Percentiles rank a stretch among this genome's conserved stretches.
These are phyloP conservation scores for Ogataea pilisensis DNA, from an alignment of 805 yeast species.

Conservation along the genomic window DNA sequence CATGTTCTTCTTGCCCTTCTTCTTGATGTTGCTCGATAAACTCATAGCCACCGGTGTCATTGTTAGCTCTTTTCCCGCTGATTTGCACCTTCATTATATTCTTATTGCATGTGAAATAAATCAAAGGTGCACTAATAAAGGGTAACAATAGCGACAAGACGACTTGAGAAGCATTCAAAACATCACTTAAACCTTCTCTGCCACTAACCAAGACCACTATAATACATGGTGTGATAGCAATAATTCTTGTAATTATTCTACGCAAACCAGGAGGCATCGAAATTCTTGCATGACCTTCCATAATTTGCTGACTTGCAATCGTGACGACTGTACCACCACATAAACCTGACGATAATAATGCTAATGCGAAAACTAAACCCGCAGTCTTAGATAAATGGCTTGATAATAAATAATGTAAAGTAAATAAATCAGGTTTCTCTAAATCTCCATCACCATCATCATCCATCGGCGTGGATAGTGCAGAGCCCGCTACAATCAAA, in stretches of 20 bases:
- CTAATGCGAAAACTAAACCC: slow-evolving; percentile 84
- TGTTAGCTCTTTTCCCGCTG: slow-evolving; percentile 8
- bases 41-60: slow-evolving; percentile 2
- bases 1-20: slow-evolving; percentile 3
- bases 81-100: slow-evolving; percentile 31
- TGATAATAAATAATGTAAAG: slow-evolving; percentile 69
- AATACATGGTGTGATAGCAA: slow-evolving; percentile 83
- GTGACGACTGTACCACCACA: slow-evolving; percentile 95
- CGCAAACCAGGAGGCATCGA: slow-evolving; percentile 77
- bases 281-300: slow-evolving; percentile 85
- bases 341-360: slow-evolving; percentile 86
- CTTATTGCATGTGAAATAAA: slow-evolving; percentile 72
- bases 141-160: slow-evolving; percentile 78
- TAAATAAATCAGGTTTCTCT: slow-evolving; percentile 75
- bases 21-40: slow-evolving; percentile 3
- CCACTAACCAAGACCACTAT: slow-evolving; percentile 71
- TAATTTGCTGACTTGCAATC: slow-evolving; percentile 88
- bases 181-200: slow-evolving; percentile 71
- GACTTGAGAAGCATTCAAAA: slow-evolving; percentile 80
- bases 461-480: slow-evolving; percentile 44
- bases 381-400: slow-evolving; percentile 78
- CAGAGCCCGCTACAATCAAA: slow-evolving; percentile 87
- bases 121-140: slow-evolving; percentile 82
- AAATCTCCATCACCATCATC: slow-evolving; percentile 53
- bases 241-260: slow-evolving; percentile 71